phyloP scores from a whole-genome alignment of 257 asterid species.

The Salvia rosmarinus region DNA sequence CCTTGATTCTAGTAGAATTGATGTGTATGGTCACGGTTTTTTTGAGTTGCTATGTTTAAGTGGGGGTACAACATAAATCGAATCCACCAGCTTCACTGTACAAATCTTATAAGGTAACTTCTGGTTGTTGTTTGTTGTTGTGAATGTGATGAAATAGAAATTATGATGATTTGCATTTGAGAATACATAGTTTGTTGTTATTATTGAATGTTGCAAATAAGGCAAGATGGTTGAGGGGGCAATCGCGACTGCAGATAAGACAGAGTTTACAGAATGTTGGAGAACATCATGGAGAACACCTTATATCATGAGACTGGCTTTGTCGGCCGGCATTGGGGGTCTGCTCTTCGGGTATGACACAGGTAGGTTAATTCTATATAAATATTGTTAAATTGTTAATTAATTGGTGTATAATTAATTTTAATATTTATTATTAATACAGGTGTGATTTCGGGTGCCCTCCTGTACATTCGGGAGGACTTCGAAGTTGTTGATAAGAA shows the following conservation, averaged over 20 bases:
- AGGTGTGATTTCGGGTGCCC: conserved; percentile 56
- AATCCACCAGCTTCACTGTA: not conserved
- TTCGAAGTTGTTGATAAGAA: conserved; percentile 39
- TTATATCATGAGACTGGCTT: conserved; percentile 48
- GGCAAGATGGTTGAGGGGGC: conserved; percentile 18
- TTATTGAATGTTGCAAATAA: too few species aligned
- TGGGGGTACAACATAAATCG: not conserved
- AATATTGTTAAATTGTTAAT: too few species aligned
- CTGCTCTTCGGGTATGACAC: conserved; percentile 52
- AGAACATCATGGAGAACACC: conserved; percentile 45
- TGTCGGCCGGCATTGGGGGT: conserved; percentile 55
- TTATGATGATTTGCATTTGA: too few species aligned
- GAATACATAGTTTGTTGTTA: too few species aligned
- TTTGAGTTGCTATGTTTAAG: not conserved
- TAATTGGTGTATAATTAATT: too few species aligned
- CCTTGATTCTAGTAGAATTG: too few species aligned
- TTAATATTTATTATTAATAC: too few species aligned
- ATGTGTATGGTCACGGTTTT: not conserved
- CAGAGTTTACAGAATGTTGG: conserved; percentile 54
- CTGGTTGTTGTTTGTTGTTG: too few species aligned
- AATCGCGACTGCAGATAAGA: conserved; percentile 28
- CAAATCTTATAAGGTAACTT: too few species aligned
- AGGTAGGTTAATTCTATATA: conserved; percentile 29
- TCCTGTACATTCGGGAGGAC: conserved; percentile 47
- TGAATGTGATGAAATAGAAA: too few species aligned